phyloP scores from a whole-genome alignment of 495 filamentous ascomycete genomes.

The Beverwykella pulmonaria region DNA sequence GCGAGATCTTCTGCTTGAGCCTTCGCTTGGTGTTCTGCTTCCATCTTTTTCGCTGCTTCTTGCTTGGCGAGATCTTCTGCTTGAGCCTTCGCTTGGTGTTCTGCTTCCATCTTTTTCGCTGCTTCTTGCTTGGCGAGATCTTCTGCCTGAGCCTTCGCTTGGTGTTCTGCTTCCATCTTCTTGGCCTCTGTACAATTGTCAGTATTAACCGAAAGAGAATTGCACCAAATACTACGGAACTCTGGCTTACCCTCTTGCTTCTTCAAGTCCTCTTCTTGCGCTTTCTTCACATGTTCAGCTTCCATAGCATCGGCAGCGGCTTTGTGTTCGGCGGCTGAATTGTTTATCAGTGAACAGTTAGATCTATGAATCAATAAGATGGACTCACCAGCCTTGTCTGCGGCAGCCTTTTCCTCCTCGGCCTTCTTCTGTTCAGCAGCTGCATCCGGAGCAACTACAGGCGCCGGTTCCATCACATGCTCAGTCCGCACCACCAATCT shows the following conservation, averaged over 20 bases:
- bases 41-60: slow-evolving; percentile 1
- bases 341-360: not conserved
- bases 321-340: not conserved
- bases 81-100: not conserved
- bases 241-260: not conserved
- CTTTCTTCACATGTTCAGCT: not conserved
- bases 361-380: not conserved
- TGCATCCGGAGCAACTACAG: not conserved
- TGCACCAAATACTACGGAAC: no score
- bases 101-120: not conserved
- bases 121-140: not conserved
- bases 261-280: not conserved
- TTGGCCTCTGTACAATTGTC: not conserved
- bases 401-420: slow-evolving; percentile 5
- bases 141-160: not conserved
- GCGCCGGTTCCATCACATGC: not conserved
- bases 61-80: not conserved
- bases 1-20: not conserved
- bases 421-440: slow-evolving; percentile 3
- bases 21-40: not conserved
- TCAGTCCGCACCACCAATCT: not conserved
- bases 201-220: no score
- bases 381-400: slow-evolving; percentile 1
- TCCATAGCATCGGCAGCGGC: slow-evolving; percentile 4
- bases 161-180: not conserved